These are phyloP conservation scores for Suillus variegatus DNA, from an alignment of 768 basidiomycete species.

Conservation along the genomic window DNA sequence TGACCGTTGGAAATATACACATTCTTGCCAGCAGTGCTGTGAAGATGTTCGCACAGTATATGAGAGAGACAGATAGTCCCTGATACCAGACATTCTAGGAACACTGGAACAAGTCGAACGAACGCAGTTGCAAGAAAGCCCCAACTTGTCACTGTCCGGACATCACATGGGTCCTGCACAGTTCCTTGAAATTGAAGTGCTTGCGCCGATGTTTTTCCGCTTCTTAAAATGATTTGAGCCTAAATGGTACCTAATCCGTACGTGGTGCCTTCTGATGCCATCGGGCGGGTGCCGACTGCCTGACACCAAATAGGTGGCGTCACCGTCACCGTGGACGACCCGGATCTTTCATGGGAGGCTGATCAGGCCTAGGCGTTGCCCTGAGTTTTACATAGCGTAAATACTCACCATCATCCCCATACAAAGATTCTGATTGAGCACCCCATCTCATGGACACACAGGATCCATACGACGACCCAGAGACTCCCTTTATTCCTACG, in stretches of 20 bases:
- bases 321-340: not conserved
- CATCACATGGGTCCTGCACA: no score
- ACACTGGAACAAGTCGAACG: not conserved
- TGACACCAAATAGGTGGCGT: not conserved
- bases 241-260: not conserved
- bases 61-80: not conserved
- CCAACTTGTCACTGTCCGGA: no score
- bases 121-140: no score
- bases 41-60: not conserved
- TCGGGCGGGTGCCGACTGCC: not conserved
- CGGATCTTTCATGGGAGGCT: not conserved
- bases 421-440: not conserved
- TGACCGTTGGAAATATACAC: not conserved
- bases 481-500: slow-evolving; percentile 10
- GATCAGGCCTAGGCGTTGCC: not conserved
- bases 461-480: slow-evolving; percentile 1
- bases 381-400: not conserved
- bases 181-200: not conserved
- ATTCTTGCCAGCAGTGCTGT: not conserved
- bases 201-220: not conserved
- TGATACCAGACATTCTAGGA: not conserved
- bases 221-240: not conserved
- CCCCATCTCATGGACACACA: slow-evolving; percentile 6
- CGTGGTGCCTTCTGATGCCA: not conserved
- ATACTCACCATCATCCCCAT: not conserved